phyloP scores from a whole-genome alignment of 352 stramenopile genomes.

The Pythium myriotylum region DNA sequence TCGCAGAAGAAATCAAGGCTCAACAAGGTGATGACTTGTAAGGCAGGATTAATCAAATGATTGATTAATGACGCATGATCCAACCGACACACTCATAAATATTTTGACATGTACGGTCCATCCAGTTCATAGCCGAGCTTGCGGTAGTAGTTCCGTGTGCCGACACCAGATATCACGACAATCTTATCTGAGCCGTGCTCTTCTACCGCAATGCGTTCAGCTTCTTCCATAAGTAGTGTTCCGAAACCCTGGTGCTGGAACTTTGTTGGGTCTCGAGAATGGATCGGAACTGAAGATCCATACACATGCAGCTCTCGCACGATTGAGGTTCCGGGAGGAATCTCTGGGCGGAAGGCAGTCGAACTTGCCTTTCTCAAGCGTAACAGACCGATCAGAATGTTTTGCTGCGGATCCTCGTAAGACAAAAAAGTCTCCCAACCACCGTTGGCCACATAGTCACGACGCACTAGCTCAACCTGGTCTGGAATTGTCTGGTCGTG shows the following conservation, averaged over 20 bases:
- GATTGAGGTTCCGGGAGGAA: conserved; percentile 64
- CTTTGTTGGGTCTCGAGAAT: conserved; percentile 93
- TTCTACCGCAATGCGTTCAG: conserved; percentile 94
- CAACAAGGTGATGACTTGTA: neutral
- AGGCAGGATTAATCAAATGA: too few relatives aligned
- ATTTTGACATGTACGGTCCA: conserved; percentile 97
- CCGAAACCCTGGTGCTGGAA: conserved; percentile 98
- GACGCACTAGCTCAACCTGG: conserved; percentile 95
- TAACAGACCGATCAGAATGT: conserved; percentile 96
- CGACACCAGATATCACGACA: conserved; percentile 96
- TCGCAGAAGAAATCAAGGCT: conserved; percentile 1
- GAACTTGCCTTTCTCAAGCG: conserved; percentile 89
- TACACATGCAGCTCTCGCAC: conserved; percentile 96
- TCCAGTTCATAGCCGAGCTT: conserved; percentile 97
- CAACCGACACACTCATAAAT: conserved; percentile 47
- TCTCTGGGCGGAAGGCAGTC: conserved; percentile 84
- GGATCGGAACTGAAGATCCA: conserved; percentile 94
- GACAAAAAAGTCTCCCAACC: conserved; percentile 97
- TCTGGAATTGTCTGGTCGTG: conserved; percentile 92
- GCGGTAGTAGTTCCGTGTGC: conserved; percentile 96
- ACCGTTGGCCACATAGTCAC: conserved; percentile 96
- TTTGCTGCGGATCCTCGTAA: conserved; percentile 96
- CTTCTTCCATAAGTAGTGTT: conserved; percentile 97
- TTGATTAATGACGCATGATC: too few relatives aligned
- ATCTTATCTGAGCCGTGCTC: conserved; percentile 96